Evolutionary conservation across 495 filamentous ascomycete genomes (phyloP), one percentile per base, ranked within the genome.

Genomic region (Stereocaulon alpinum): DNA sequence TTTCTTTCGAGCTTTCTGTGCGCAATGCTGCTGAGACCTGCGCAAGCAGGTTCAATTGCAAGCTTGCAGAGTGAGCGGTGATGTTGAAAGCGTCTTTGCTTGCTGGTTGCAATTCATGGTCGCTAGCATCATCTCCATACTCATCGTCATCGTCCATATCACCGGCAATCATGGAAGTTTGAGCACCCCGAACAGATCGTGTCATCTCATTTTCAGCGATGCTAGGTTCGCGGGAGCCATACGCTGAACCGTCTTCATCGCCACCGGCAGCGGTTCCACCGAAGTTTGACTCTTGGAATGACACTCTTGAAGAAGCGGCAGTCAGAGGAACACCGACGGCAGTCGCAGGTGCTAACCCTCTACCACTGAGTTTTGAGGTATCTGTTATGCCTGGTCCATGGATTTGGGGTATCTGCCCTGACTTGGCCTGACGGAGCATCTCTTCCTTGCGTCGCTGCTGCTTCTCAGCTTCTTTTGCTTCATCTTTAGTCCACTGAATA

Each of bases 401-500:
- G 50, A 22, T 58, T 50, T 55, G 58, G 24, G 49, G 45, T 49
- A 20, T 69, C 32, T 71, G 74, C 55, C 82, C 80, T 27, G 69
- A 64, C 64, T 84, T 86, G 22, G 89, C 87, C 67, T 90, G 82
- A 63, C 85, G 83, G 45, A 96, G 70, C 22, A 85, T 76, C 66
- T 94, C 89, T 1, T 84, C 85, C 67, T 87, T 86, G 40, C 82
- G 84, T 30, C 80, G 79, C 40, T 84, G 84, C 58, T 87, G 81
- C 55, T 74, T 80, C 61, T 95, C 88, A 64, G 95, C 91, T 69
- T 91, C 86, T 64, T 86, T 90, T 7, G 89, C 91, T 71, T 97
- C 94, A 67, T 98, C 93, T 70, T 97, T 98, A 56, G 88, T 83
- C 86, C 89, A 96, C 70, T 96, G 93, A 55, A 98, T 98, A 30